Percentiles rank a stretch among this genome's conserved stretches.
phyloP scores from a whole-genome alignment of 768 basidiomycete genomes.

The Megacollybia marginata region DNA sequence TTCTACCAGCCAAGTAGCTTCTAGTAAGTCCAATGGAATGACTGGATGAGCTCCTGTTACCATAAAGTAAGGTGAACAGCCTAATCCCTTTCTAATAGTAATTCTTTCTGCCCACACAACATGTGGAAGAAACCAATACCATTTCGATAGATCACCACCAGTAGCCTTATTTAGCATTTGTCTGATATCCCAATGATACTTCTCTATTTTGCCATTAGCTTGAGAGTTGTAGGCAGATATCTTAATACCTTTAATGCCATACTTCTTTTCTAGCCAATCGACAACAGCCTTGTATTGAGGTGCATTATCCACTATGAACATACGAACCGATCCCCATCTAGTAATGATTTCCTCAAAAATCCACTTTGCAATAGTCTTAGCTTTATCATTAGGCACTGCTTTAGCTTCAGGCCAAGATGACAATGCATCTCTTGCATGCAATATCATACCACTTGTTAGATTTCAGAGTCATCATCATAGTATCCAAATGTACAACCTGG shows the following conservation, averaged over 20 bases:
- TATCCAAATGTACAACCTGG: constrained; percentile 23
- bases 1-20: background rate
- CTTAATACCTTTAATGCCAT: constrained; percentile 19
- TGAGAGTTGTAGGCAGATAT: too few relatives aligned
- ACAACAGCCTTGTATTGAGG: constrained; percentile 14
- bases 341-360: constrained; percentile 18
- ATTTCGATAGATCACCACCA: too few relatives aligned
- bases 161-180: constrained; percentile 8
- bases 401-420: constrained; percentile 15
- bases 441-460: constrained; percentile 13
- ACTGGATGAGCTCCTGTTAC: background rate
- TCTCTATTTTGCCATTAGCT: too few relatives aligned
- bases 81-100: background rate
- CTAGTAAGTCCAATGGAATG: background rate
- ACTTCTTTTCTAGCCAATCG: background rate
- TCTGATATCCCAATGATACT: too few relatives aligned
- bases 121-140: constrained; percentile 3
- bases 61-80: constrained; percentile 2
- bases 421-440: constrained; percentile 17
- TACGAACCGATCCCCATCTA: constrained; percentile 17
- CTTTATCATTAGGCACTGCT: constrained; percentile 13
- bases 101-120: constrained; percentile 3
- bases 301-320: constrained; percentile 26
- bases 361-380: constrained; percentile 13
- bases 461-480: constrained; percentile 18